Percentiles rank a stretch among this genome's conserved stretches.
These are phyloP conservation scores for Letharia lupina DNA, from an alignment of 495 filamentous ascomycete genomes.

Conservation along the genomic window DNA sequence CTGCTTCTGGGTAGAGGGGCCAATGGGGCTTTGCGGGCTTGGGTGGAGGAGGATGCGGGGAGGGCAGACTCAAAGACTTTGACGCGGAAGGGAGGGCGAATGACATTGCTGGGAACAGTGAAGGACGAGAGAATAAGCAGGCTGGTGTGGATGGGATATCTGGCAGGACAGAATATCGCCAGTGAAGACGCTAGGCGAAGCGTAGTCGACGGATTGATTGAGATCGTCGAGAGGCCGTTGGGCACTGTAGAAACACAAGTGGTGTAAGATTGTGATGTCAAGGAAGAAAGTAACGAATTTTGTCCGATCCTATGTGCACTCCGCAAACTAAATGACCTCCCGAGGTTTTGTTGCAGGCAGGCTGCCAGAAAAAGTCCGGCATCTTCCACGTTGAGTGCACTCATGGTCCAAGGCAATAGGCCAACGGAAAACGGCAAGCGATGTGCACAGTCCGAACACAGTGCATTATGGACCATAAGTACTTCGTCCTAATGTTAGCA, in stretches of 20 bases:
- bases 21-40: slow-evolving; percentile 56
- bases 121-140: slow-evolving; percentile 70
- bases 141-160: slow-evolving; percentile 80
- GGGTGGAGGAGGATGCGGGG: slow-evolving; percentile 46
- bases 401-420: too few species aligned
- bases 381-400: too few species aligned
- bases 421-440: too few species aligned
- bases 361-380: too few species aligned
- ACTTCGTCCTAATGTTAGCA: too few species aligned
- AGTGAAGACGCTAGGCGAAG: slow-evolving; percentile 72
- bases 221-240: slow-evolving; percentile 78
- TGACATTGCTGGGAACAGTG: slow-evolving; percentile 55
- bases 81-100: slow-evolving; percentile 31
- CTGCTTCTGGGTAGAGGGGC: slow-evolving; percentile 62
- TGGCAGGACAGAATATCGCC: slow-evolving; percentile 78
- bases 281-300: too few species aligned
- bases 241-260: slow-evolving; percentile 77
- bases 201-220: slow-evolving; percentile 80
- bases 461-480: too few species aligned
- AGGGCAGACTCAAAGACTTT: slow-evolving; percentile 30
- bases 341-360: too few species aligned
- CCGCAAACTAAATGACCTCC: background rate
- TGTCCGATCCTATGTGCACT: background rate
- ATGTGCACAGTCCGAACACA: too few species aligned
- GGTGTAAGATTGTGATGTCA: slow-evolving; percentile 24